Percentiles rank a stretch among this genome's conserved stretches.
Conservation (phyloP, 495 filamentous ascomycete species). For the Aspergillus carlsbadensis region DNA sequence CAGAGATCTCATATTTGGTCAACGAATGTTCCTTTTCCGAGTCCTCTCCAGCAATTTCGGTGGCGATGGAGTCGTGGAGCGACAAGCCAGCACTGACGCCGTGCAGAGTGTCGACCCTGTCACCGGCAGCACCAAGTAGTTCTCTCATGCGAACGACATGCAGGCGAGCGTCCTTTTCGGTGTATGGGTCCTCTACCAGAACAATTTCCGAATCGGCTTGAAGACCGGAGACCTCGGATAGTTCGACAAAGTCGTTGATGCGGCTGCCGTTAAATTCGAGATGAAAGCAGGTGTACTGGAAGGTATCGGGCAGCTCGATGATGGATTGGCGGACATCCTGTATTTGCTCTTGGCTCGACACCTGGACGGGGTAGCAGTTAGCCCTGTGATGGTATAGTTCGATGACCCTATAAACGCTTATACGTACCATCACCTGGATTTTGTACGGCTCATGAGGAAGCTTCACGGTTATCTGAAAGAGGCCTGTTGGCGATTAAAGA, state of each 20-base stretch:
- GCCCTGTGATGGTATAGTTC: not conserved
- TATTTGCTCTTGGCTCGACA: conserved; percentile 90
- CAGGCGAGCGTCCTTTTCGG: conserved; percentile 95
- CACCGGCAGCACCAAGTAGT: conserved; percentile 84
- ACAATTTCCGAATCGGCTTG: conserved; percentile 69
- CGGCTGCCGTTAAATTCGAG: conserved; percentile 80
- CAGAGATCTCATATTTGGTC: conserved; percentile 72
- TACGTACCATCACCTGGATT: conserved; percentile 77
- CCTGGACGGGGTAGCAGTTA: conserved; percentile 48
- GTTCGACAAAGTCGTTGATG: conserved; percentile 92
- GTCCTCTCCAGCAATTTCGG: conserved; percentile 38
- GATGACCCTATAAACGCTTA: not conserved
- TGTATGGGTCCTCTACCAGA: conserved; percentile 94
- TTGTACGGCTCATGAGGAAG: conserved; percentile 78
- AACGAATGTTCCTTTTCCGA: conserved; percentile 57
- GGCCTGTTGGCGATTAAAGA: conserved; percentile 31
- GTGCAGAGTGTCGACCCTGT: conserved; percentile 83
- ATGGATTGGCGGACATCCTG: conserved; percentile 97
- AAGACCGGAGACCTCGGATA: conserved; percentile 86
- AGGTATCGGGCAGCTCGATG: conserved; percentile 86
- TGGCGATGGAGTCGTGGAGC: conserved; percentile 74
- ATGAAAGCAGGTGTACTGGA: conserved; percentile 99
- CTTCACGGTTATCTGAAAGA: conserved; percentile 80
- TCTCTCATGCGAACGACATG: conserved; percentile 89
- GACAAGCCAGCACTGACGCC: conserved; percentile 86